phyloP scores from a whole-genome alignment of 495 filamentous ascomycete species.

The Penicillium cosmopolitanum region DNA sequence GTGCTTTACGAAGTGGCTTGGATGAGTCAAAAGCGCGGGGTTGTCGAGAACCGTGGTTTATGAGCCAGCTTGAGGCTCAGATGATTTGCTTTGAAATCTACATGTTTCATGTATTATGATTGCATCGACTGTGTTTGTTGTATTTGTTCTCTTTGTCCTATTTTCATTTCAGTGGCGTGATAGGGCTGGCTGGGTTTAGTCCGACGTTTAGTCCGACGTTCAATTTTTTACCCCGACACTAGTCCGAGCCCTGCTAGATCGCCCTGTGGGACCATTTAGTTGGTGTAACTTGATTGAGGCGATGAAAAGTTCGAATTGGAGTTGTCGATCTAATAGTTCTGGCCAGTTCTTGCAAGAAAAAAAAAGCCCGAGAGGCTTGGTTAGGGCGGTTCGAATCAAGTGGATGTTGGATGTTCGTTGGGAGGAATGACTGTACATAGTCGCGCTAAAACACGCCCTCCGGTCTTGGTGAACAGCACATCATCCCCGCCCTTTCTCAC shows the following conservation, averaged over 20 bases:
- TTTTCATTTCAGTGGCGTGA: slow-evolving; percentile 1
- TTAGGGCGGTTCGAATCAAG: too few relatives aligned
- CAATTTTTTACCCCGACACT: slow-evolving; percentile 4
- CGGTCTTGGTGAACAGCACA: slow-evolving; percentile 8
- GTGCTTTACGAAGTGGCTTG: slow-evolving; percentile 4
- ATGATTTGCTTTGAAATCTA: slow-evolving; percentile 3
- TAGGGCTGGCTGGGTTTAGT: neutral
- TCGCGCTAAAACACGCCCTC: slow-evolving; percentile 11
- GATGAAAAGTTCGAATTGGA: neutral
- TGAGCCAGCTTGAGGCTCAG: neutral
- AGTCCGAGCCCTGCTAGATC: neutral
- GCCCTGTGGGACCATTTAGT: neutral
- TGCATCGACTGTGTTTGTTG: neutral
- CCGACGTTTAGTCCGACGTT: slow-evolving; percentile 7
- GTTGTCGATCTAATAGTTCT: neutral
- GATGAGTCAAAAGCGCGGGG: slow-evolving; percentile 17
- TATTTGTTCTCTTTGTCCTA: neutral
- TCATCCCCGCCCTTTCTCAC: slow-evolving; percentile 1
- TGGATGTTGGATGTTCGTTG: neutral
- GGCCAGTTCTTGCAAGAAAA: neutral
- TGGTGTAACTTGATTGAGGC: slow-evolving; percentile 17
- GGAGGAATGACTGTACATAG: neutral
- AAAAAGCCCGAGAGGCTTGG: too few relatives aligned
- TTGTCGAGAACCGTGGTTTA: neutral
- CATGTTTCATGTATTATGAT: neutral